A percentile compares a stretch with the other conserved stretches of the same genome.
These are phyloP conservation scores for Saturnispora sekii DNA, from an alignment of 805 yeast species.

Conservation along the genomic window DNA sequence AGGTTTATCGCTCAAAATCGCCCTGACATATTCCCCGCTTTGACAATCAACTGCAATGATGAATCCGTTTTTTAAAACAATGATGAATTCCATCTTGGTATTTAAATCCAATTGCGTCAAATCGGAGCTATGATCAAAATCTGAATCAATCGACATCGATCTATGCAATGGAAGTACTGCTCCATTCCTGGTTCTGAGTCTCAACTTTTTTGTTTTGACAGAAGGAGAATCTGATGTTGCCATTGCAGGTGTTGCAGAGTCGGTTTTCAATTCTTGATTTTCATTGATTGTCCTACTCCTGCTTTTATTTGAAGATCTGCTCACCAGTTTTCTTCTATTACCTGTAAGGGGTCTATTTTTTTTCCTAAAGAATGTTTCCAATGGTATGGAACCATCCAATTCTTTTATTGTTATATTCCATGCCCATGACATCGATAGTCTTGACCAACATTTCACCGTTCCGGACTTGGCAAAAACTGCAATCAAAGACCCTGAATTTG, in stretches of 20 bases:
- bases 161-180: slow-evolving; percentile 6
- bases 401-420: slow-evolving; percentile 42
- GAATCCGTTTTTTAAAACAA: slow-evolving; percentile 44
- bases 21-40: slow-evolving; percentile 34
- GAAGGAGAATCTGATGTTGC: not conserved
- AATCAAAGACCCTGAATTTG: slow-evolving; percentile 50
- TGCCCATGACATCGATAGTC: slow-evolving; percentile 42
- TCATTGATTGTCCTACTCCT: slow-evolving; percentile 1
- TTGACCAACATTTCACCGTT: slow-evolving; percentile 50
- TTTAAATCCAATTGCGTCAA: slow-evolving; percentile 22
- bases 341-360: slow-evolving; percentile 35
- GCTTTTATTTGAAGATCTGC: slow-evolving; percentile 11
- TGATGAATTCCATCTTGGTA: slow-evolving; percentile 36
- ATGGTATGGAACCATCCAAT: slow-evolving; percentile 29
- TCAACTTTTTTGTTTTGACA: not conserved
- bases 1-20: slow-evolving; percentile 24
- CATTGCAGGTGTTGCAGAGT: not conserved
- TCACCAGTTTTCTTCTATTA: slow-evolving; percentile 23
- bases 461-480: slow-evolving; percentile 47
- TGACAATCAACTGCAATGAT: slow-evolving; percentile 40
- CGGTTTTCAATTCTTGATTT: not conserved
- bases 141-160: slow-evolving; percentile 26
- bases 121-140: slow-evolving; percentile 23
- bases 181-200: not conserved
- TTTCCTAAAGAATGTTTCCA: slow-evolving; percentile 53